Evolutionary conservation across 2,329 filamentous ascomycete species (phyloP).

Genomic region (Cyphellophora europaea): DNA sequence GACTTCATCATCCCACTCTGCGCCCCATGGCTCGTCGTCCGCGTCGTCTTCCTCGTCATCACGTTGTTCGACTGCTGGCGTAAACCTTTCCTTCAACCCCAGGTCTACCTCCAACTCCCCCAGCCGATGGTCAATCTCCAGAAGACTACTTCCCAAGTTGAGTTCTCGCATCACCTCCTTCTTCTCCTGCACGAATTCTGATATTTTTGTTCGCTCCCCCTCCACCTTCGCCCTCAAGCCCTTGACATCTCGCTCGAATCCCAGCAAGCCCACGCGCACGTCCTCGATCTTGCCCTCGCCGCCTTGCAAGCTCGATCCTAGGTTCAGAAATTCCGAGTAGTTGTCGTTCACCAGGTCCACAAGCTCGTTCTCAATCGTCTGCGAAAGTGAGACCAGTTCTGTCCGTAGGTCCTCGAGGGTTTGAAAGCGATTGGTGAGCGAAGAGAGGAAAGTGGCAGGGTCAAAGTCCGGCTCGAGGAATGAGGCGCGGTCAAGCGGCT

Average conservation of each 20-base stretch:
- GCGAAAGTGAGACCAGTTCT: constrained; percentile 73
- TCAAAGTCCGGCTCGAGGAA: constrained; percentile 74
- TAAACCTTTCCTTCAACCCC: constrained; percentile 6
- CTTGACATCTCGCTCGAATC: constrained; percentile 74
- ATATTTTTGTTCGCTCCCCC: constrained; percentile 54
- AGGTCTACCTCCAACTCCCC: constrained; percentile 44
- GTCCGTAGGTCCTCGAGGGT: constrained; percentile 86
- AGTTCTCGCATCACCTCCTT: constrained; percentile 39
- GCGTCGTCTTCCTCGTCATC: constrained; percentile 25
- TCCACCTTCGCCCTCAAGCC: constrained; percentile 60
- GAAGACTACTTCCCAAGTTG: constrained; percentile 44
- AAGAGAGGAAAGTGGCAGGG: constrained; percentile 72
- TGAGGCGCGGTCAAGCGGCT: constrained; percentile 69
- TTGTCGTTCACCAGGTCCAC: constrained; percentile 92
- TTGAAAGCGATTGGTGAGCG: constrained; percentile 73
- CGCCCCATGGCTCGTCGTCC: constrained; percentile 23
- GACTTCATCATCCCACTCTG: constrained; percentile 22
- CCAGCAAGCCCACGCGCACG: constrained; percentile 74
- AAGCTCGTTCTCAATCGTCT: constrained; percentile 73
- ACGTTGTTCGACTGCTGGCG: constrained; percentile 22
- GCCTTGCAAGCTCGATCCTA: constrained; percentile 72
- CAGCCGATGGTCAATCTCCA: constrained; percentile 36
- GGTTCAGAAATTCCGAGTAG: constrained; percentile 79
- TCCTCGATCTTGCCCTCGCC: constrained; percentile 90
- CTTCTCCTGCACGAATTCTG: constrained; percentile 56